Base-by-base conservation (phyloP, 257 asterid species). In the Petrea volubilis region DNA sequence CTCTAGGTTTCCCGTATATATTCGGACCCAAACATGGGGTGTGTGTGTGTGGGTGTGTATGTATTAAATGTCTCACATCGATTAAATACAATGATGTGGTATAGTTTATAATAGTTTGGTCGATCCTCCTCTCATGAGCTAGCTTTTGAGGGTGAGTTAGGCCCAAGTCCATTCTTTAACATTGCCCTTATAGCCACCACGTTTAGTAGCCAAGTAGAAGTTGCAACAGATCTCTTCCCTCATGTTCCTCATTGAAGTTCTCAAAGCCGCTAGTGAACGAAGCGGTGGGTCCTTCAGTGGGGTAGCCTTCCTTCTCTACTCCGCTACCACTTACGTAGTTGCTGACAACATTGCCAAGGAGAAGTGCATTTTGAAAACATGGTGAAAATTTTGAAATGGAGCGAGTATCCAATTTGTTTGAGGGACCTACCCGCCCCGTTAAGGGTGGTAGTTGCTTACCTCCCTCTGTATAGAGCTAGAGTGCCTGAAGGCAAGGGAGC, bases 101-200 rank as follows among this genome's bases (percentile, higher is more conserved):
- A n/a, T n/a, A n/a, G n/a, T n/a, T n/a, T n/a, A n/a, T n/a, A n/a
- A n/a, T n/a, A n/a, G n/a, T n/a, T n/a, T n/a, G n/a, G n/a, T n/a
- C n/a, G n/a, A n/a, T n/a, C n/a, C n/a, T n/a, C n/a, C n/a, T n/a
- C n/a, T n/a, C n/a, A n/a, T n/a, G n/a, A n/a, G n/a, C n/a, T n/a
- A n/a, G n/a, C n/a, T n/a, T n/a, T n/a, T n/a, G n/a, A n/a, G n/a
- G n/a, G n/a, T n/a, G n/a, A n/a, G n/a, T n/a, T n/a, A n/a, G n/a
- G n/a, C n/a, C n/a, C n/a, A n/a, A n/a, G n/a, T n/a, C n/a, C n/a
- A n/a, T n/a, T n/a, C n/a, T n/a, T n/a, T n/a, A n/a, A n/a, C 44
- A 93, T 95, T 5, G 99, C 99, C 77, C 96, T 95, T 11, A 90
- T 97, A 2, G 97, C 99, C 18, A 96, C 99, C 69, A 95, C 99